phyloP scores from a whole-genome alignment of 108 stramenopile species.

The Nitzschia sp. region DNA sequence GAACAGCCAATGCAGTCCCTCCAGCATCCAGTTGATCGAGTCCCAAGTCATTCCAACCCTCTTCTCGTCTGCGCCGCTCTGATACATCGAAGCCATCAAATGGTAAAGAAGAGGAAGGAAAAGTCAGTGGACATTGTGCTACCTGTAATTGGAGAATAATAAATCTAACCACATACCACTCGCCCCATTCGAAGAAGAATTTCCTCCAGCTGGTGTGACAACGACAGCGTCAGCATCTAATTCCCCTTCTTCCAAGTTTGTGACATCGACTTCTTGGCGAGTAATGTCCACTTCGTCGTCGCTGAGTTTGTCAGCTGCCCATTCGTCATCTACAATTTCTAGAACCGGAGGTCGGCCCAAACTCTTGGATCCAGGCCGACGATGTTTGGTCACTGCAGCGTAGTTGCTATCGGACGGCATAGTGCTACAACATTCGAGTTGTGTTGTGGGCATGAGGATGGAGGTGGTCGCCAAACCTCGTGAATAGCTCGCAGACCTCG shows the following conservation, averaged over 20 bases:
- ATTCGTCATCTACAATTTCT: slow-evolving; percentile 76
- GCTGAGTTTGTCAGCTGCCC: slow-evolving; percentile 64
- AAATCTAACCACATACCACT: slow-evolving; percentile 16
- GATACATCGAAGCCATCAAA: slow-evolving; percentile 25
- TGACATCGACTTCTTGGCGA: slow-evolving; percentile 57
- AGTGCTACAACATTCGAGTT: too few relatives aligned
- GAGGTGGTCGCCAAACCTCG: too few relatives aligned
- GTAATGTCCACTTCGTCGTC: slow-evolving; percentile 78
- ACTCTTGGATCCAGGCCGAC: slow-evolving; percentile 40
- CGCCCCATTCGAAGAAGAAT: slow-evolving; percentile 53
- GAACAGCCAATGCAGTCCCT: not conserved
- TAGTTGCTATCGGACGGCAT: slow-evolving; percentile 78
- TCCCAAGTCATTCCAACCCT: slow-evolving; percentile 84
- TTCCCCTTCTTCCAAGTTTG: slow-evolving; percentile 73
- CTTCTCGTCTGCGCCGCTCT: slow-evolving; percentile 70
- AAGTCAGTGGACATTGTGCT: not conserved
- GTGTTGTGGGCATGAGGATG: too few relatives aligned
- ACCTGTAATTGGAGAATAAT: too few relatives aligned
- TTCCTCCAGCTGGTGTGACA: slow-evolving; percentile 67
- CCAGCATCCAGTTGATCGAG: slow-evolving; percentile 68
- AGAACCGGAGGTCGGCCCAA: slow-evolving; percentile 58
- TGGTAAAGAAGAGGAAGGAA: not conserved
- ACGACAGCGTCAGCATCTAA: slow-evolving; percentile 78
- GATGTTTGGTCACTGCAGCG: slow-evolving; percentile 61
- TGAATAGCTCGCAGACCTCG: too few relatives aligned